Conservation (phyloP, 1,284 basidiomycete species). For the Ustilago xerochloae region DNA sequence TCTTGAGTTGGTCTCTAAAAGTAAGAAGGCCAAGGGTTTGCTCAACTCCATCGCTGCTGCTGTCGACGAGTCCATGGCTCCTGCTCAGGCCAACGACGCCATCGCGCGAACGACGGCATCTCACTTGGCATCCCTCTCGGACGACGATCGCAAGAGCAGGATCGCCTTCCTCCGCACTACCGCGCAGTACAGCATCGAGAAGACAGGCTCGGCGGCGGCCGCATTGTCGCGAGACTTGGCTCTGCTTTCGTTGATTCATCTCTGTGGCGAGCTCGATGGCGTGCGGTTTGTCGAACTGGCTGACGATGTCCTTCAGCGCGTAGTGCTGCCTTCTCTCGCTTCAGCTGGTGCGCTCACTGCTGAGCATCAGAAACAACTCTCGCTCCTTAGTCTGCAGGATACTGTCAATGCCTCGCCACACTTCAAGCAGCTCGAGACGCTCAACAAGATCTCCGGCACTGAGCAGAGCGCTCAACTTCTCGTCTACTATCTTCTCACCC, state of each 20-base stretch:
- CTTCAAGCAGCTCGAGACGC: constrained; percentile 11
- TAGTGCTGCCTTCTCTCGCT: constrained; percentile 22
- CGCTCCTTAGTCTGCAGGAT: constrained; percentile 9
- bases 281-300: constrained; percentile 22
- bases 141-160: constrained; percentile 17
- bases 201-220: not conserved
- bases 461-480: constrained; percentile 26
- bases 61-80: constrained; percentile 1
- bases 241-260: constrained; percentile 27
- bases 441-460: constrained; percentile 22
- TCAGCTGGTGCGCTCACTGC: constrained; percentile 10
- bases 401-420: constrained; percentile 26
- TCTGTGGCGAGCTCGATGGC: constrained; percentile 11
- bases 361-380: constrained; percentile 16
- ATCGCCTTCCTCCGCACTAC: constrained; percentile 16
- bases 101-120: constrained; percentile 13
- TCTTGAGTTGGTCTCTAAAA: constrained; percentile 10
- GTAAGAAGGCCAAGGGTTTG: constrained; percentile 8
- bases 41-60: constrained; percentile 11
- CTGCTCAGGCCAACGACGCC: constrained; percentile 23
- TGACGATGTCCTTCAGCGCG: constrained; percentile 2
- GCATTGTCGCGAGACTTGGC: constrained; percentile 38
- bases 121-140: constrained; percentile 3
- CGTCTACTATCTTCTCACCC: constrained; percentile 27
- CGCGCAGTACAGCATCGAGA: constrained; percentile 2